Evolutionary conservation across 805 yeast species (phyloP).

Genomic region (Metschnikowia proteae): DNA sequence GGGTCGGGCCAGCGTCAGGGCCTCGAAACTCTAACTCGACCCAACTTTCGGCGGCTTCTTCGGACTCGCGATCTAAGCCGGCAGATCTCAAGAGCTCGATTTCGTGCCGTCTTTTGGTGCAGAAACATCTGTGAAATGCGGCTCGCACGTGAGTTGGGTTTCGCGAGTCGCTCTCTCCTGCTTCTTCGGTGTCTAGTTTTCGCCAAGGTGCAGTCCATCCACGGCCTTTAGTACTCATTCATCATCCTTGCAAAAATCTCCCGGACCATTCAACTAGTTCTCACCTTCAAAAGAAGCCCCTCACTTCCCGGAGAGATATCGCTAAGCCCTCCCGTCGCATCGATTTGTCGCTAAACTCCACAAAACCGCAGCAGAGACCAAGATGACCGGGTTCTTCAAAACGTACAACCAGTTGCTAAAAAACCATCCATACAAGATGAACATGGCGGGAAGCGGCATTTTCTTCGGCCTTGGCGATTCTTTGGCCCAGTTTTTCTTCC

Average conservation of each 20-base stretch:
- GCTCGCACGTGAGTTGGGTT: slow-evolving; percentile 6
- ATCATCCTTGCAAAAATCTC: no score
- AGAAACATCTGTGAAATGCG: slow-evolving; percentile 2
- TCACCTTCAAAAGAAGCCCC: no score
- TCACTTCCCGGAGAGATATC: no score
- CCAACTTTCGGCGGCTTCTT: no score
- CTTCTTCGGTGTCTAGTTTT: background rate
- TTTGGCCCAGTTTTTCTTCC: slow-evolving; percentile 39
- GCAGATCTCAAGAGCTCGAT: background rate
- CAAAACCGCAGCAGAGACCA: background rate
- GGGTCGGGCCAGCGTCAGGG: no score
- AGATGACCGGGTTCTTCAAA: slow-evolving; percentile 17
- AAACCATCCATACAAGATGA: slow-evolving; percentile 49
- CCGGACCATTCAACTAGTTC: no score
- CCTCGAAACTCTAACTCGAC: no score
- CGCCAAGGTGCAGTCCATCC: background rate
- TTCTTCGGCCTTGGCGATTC: slow-evolving; percentile 42
- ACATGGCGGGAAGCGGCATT: slow-evolving; percentile 51
- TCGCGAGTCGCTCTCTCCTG: slow-evolving; percentile 13
- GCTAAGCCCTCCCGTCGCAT: no score
- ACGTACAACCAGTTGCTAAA: slow-evolving; percentile 28
- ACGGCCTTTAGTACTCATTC: background rate
- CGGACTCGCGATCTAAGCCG: background rate
- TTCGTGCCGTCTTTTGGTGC: background rate
- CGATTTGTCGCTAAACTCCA: no score